phyloP scores from a whole-genome alignment of 208 protist species.

The Trypanosoma cruzi region DNA sequence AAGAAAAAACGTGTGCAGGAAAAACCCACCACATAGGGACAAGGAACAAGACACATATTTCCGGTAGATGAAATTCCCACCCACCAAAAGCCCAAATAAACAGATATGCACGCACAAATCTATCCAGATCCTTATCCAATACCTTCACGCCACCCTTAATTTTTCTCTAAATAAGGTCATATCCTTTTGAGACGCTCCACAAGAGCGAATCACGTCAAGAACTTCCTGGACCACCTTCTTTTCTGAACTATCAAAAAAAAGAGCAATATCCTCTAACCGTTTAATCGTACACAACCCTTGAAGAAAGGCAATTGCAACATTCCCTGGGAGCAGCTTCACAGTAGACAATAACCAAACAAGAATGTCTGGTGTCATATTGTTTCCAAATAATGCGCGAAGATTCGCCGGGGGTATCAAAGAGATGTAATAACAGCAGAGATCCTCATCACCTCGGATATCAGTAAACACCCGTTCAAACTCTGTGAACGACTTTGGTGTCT shows the following conservation, averaged over 20 bases:
- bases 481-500: slow-evolving; percentile 74
- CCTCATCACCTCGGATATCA: slow-evolving; percentile 55
- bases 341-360: slow-evolving; percentile 62
- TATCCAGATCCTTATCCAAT: not conserved
- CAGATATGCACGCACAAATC: slow-evolving; percentile 2
- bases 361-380: slow-evolving; percentile 87
- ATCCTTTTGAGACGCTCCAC: slow-evolving; percentile 47
- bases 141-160: slow-evolving; percentile 36
- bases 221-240: slow-evolving; percentile 62
- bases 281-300: slow-evolving; percentile 73
- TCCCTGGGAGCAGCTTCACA: slow-evolving; percentile 36
- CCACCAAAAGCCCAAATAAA: not conserved
- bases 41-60: not conserved
- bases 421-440: slow-evolving; percentile 71
- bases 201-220: slow-evolving; percentile 46
- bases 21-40: not conserved
- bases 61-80: not conserved
- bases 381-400: slow-evolving; percentile 72
- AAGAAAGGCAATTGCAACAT: slow-evolving; percentile 52
- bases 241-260: slow-evolving; percentile 82
- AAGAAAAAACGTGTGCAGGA: not conserved
- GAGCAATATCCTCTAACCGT: slow-evolving; percentile 75
- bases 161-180: slow-evolving; percentile 51
- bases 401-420: slow-evolving; percentile 54
- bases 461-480: slow-evolving; percentile 89